phyloP scores from a whole-genome alignment of 768 basidiomycete genomes.

The Mrakia blollopis region DNA sequence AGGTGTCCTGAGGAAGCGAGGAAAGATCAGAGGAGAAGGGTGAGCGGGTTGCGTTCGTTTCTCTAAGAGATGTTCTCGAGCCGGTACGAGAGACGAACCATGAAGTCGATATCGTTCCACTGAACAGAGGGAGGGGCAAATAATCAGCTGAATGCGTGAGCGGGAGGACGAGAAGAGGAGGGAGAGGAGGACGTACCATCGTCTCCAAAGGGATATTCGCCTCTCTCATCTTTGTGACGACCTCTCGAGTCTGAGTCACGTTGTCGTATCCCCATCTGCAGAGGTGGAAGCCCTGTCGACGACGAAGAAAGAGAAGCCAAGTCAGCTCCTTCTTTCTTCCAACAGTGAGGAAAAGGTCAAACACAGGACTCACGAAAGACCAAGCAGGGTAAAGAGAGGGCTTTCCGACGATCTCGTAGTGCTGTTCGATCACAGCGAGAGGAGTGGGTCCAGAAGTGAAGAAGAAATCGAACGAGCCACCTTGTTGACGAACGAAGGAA shows the following conservation, averaged over 20 bases:
- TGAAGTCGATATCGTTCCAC: constrained; percentile 61
- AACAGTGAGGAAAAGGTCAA: background rate
- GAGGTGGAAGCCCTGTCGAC: constrained; percentile 57
- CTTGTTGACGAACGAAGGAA: background rate
- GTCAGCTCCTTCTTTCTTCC: background rate
- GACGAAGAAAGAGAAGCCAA: background rate
- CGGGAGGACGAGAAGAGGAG: background rate
- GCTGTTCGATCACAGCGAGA: constrained; percentile 61
- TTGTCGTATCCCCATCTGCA: constrained; percentile 53
- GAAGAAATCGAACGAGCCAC: constrained; percentile 72
- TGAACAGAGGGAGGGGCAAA: background rate
- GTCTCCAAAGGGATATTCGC: constrained; percentile 75
- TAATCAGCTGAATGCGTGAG: background rate
- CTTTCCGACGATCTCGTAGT: constrained; percentile 60
- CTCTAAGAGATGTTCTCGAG: too few species aligned
- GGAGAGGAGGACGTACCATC: constrained; percentile 46
- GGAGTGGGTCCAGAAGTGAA: constrained; percentile 57
- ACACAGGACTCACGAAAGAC: constrained; percentile 54
- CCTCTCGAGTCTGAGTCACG: constrained; percentile 56
- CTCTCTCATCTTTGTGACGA: constrained; percentile 57
- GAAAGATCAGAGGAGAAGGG: background rate
- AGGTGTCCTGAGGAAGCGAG: constrained; percentile 25
- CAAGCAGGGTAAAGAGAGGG: constrained; percentile 69
- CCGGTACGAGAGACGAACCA: background rate
- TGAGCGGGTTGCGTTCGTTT: background rate